phyloP scores from a whole-genome alignment of 257 asterid species.

The Ballota nigra region DNA sequence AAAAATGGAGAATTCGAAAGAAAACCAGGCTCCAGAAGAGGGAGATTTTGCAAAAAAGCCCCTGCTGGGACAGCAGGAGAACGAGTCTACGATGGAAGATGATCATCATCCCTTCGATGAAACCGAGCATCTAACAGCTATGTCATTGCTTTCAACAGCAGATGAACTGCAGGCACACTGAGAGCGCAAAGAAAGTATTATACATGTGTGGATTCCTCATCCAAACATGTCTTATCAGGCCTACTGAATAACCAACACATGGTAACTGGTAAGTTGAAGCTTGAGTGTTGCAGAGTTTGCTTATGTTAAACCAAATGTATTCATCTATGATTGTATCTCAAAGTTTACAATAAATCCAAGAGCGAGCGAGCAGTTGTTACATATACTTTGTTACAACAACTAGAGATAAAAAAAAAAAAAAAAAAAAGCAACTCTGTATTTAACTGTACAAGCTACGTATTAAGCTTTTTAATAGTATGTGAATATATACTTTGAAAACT shows the following conservation, averaged over 20 bases:
- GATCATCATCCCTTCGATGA: constrained; percentile 58
- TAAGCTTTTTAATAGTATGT: background rate
- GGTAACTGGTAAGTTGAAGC: background rate
- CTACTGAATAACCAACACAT: background rate
- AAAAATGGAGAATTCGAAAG: constrained; percentile 36
- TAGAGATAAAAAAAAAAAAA: background rate
- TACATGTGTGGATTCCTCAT: constrained; percentile 6
- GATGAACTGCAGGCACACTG: constrained; percentile 40
- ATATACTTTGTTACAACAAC: background rate
- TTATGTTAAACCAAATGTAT: constrained; percentile 8
- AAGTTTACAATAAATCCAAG: constrained; percentile 1
- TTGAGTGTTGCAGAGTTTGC: background rate
- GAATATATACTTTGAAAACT: background rate
- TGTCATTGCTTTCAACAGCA: constrained; percentile 51
- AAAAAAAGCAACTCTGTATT: background rate
- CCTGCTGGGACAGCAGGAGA: constrained; percentile 36
- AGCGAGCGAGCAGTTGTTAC: background rate
- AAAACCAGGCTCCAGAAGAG: constrained; percentile 41
- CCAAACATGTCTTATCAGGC: background rate
- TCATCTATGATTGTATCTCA: background rate
- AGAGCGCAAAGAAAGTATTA: background rate
- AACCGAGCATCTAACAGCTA: constrained; percentile 26
- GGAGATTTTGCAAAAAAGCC: constrained; percentile 23
- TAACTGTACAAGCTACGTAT: background rate
- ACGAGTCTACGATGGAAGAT: constrained; percentile 24